A percentile compares a stretch with the other conserved stretches of the same genome.
phyloP scores from a whole-genome alignment of 2,329 filamentous ascomycete genomes.

The Dactylellina leptospora region DNA sequence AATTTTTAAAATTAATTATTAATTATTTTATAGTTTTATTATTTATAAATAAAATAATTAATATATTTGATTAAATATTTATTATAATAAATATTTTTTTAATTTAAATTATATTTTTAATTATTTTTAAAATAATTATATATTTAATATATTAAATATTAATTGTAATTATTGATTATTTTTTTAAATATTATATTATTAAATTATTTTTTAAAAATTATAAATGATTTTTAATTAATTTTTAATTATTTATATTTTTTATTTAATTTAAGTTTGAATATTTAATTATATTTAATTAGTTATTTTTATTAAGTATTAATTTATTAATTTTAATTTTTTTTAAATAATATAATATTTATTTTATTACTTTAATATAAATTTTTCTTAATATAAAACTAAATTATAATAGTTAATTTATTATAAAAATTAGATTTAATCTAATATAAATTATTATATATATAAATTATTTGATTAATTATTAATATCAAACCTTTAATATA shows the following conservation, averaged over 20 bases:
- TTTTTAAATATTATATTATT: background rate
- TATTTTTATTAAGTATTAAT: background rate
- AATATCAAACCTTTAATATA: background rate
- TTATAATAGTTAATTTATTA: slow-evolving; percentile 8
- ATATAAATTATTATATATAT: slow-evolving; percentile 13
- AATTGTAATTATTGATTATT: slow-evolving; percentile 2
- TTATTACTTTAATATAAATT: background rate
- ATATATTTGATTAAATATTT: background rate
- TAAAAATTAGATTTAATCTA: slow-evolving; percentile 7
- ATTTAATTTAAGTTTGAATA: slow-evolving; percentile 5
- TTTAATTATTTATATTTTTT: background rate
- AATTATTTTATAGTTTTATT: background rate
- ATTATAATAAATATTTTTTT: slow-evolving; percentile 59
- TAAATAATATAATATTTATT: background rate
- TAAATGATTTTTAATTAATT: background rate
- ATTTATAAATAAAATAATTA: background rate
- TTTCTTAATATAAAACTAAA: background rate
- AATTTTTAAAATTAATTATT: no score
- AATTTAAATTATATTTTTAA: slow-evolving; percentile 40
- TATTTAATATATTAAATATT: slow-evolving; percentile 4
- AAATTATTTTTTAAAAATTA: background rate
- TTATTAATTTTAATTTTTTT: background rate
- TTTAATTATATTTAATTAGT: background rate
- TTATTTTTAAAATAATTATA: background rate
- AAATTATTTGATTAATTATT: slow-evolving; percentile 6